Base-by-base conservation (phyloP, 768 basidiomycete genomes). In the Paxillus rubicundulus region DNA sequence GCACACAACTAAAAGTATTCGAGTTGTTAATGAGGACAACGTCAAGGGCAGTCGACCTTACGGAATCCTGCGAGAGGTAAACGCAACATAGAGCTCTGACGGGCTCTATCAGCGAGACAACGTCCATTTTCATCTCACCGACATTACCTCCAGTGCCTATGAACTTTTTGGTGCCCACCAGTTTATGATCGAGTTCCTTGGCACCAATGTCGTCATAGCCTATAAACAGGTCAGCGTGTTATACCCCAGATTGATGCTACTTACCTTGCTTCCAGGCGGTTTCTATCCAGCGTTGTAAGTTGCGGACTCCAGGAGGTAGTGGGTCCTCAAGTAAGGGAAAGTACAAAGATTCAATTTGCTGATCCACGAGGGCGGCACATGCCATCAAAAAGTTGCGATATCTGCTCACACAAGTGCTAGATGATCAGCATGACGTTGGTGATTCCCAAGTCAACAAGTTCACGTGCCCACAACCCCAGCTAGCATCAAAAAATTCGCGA, bases 341-440 rank as follows among this genome's bases (percentile, higher is more conserved):
- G 67, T 92, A 93, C 50, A 77, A 50, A 2, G 80, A 78, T 62
- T 89, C 86, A 12, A 67, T 50, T 47, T 68, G 68, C 63, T 93
- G 91, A 45, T 76, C 78, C 78, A 89, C 83, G 18, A 93, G 77
- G 5, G 81, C 78, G 3, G 84, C 74, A 63, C 89, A 92, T 9
- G 79, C 74, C 85, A 93, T 92, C 57, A 89, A 59, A 59, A 86
- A 92, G 64, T 91, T 92, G 18, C 89, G 85, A 63, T 93, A 92
- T 21, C 90, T 92, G 53, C 27, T 13, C 16, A 46, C n/a, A 8
- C 9, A 20, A 20, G 14, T 20, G 20, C 30, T n/a, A 45, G 41
- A 18, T 9, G 42, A 50, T 57, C 34, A 41, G 45, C 8, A 21
- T 44, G 38, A 43, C 39, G 33, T n/a, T 39, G 34, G 43, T 59